A percentile compares a stretch with the other conserved stretches of the same genome.
Evolutionary conservation across 169 alveolate species (phyloP).

Genomic region (Besnoitia besnoiti): DNA sequence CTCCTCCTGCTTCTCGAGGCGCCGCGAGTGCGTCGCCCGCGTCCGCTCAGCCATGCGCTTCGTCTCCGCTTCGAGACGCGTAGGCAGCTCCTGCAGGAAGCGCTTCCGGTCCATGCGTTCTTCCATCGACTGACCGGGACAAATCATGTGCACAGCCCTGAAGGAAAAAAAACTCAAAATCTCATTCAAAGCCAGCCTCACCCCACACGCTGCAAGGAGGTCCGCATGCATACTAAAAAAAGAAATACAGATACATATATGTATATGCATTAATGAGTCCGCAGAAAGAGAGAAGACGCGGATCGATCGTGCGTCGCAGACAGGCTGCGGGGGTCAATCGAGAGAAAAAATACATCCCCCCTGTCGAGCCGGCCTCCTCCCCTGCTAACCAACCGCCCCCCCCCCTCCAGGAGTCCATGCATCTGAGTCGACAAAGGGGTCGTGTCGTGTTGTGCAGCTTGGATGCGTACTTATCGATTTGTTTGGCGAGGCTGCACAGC

Average conservation of each 20-base stretch:
- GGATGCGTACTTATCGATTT: not conserved
- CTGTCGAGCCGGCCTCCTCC: not conserved
- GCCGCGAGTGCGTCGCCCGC: conserved; percentile 75
- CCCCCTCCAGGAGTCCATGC: not conserved
- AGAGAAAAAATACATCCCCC: not conserved
- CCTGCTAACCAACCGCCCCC: not conserved
- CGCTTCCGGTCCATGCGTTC: conserved; percentile 4
- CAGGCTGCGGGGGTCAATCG: too few species aligned
- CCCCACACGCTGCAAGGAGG: not conserved
- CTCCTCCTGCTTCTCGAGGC: conserved; percentile 75
- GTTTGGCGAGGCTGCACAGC: not conserved
- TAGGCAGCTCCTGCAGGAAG: conserved; percentile 9
- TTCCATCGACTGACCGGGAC: conserved; percentile 42
- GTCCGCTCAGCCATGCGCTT: conserved; percentile 73
- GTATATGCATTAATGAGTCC: too few species aligned
- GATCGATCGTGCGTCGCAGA: too few species aligned
- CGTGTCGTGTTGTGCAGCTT: not conserved
- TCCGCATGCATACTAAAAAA: too few species aligned
- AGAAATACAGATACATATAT: too few species aligned
- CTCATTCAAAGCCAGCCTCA: not conserved
- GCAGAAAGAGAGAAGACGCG: too few species aligned
- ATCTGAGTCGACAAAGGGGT: not conserved
- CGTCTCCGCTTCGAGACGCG: conserved; percentile 38
- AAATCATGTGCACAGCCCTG: conserved; percentile 43
- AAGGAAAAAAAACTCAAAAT: not conserved